These are phyloP conservation scores for Diaporthe australafricana DNA, from an alignment of 2,329 filamentous ascomycete species.

Conservation along the genomic window DNA sequence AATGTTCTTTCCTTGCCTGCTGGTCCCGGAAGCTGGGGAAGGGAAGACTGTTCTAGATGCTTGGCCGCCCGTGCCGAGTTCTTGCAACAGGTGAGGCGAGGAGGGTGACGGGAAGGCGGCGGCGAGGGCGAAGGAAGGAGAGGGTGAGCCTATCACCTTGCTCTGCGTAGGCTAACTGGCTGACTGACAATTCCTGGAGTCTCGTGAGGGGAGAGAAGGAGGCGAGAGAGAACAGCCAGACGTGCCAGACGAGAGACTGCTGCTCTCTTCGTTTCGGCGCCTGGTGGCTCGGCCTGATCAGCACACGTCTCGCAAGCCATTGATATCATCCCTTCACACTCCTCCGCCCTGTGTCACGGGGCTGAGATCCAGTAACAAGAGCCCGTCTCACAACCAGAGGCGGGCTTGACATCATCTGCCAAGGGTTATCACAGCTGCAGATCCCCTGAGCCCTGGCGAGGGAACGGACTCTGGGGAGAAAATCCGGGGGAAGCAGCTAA, in stretches of 20 bases:
- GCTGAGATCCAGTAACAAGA: constrained; percentile 3
- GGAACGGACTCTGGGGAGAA: not conserved
- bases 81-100: not conserved
- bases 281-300: constrained; percentile 3
- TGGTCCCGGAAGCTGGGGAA: constrained; percentile 2
- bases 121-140: constrained; percentile 10
- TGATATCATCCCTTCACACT: constrained; percentile 20
- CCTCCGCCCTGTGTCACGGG: not conserved
- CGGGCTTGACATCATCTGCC: constrained; percentile 26
- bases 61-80: not conserved
- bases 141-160: constrained; percentile 23
- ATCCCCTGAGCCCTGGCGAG: no score
- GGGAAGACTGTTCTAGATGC: constrained; percentile 32
- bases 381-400: not conserved
- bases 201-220: constrained; percentile 2
- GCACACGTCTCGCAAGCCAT: constrained; percentile 12
- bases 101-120: not conserved
- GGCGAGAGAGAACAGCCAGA: not conserved
- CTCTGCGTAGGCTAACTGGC: not conserved
- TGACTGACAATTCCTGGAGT: not conserved
- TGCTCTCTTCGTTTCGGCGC: not conserved
- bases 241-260: not conserved
- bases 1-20: not conserved
- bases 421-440: constrained; percentile 11
- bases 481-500: not conserved